These are phyloP conservation scores for Cladobotryum mycophilum DNA, from an alignment of 2,329 filamentous ascomycete genomes.

Conservation along the genomic window DNA sequence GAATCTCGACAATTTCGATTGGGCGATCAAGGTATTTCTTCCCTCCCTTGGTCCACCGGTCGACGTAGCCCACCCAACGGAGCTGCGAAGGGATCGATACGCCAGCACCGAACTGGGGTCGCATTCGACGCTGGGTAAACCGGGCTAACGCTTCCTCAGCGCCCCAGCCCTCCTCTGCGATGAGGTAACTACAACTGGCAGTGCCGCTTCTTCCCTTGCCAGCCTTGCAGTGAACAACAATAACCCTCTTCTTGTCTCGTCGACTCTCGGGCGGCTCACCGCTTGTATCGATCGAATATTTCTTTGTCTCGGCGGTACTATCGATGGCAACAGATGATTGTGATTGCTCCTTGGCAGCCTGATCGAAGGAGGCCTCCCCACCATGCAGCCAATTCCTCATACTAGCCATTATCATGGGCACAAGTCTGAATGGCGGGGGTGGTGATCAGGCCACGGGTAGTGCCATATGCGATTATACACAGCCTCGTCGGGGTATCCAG, in stretches of 20 bases:
- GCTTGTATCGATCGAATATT: not conserved
- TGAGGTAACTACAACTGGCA: constrained; percentile 80
- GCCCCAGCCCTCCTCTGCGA: constrained; percentile 69
- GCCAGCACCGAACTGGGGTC: constrained; percentile 78
- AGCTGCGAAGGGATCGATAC: constrained; percentile 91
- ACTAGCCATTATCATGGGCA: constrained; percentile 82
- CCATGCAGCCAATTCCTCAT: constrained; percentile 83
- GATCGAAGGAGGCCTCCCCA: constrained; percentile 31
- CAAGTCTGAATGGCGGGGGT: constrained; percentile 88
- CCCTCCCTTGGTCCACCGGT: constrained; percentile 68
- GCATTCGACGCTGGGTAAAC: constrained; percentile 79
- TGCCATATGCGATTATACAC: constrained; percentile 83
- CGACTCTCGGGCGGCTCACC: constrained; percentile 20
- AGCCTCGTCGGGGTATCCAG: constrained; percentile 85
- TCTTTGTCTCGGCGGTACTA: not conserved
- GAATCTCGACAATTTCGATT: constrained; percentile 81
- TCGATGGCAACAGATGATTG: not conserved
- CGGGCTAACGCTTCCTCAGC: constrained; percentile 46
- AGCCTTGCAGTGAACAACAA: constrained; percentile 94
- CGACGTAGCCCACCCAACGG: constrained; percentile 81
- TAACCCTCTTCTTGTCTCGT: constrained; percentile 52
- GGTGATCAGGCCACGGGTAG: constrained; percentile 95
- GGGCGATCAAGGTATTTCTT: constrained; percentile 78
- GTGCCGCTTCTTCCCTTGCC: constrained; percentile 93
- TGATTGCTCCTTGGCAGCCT: constrained; percentile 12